phyloP scores from a whole-genome alignment of 2,329 filamentous ascomycete species.

The Cytospora piceicola region DNA sequence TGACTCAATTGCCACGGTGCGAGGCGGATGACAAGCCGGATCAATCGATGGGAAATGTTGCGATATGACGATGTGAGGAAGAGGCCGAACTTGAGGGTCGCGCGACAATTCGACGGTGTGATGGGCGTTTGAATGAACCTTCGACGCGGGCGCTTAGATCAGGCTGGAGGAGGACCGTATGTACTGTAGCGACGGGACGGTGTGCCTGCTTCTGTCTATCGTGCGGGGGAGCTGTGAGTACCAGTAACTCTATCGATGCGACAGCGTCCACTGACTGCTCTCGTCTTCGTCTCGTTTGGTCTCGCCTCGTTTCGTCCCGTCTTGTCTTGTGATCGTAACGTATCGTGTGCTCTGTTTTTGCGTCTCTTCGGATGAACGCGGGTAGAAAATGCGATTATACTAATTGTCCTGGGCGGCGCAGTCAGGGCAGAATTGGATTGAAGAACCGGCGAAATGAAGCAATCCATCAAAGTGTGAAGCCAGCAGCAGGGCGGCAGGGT shows the following conservation, averaged over 20 bases:
- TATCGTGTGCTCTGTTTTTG: no score
- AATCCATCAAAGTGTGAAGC: background rate
- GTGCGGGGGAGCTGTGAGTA: slow-evolving; percentile 3
- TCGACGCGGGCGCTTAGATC: background rate
- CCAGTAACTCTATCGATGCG: background rate
- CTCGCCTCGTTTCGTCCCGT: background rate
- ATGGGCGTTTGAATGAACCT: background rate
- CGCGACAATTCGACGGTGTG: slow-evolving; percentile 12
- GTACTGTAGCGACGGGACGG: background rate
- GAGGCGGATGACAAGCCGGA: background rate
- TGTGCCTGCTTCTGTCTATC: background rate
- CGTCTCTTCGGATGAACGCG: background rate
- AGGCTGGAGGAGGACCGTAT: background rate
- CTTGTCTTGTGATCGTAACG: no score
- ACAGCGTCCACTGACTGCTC: background rate
- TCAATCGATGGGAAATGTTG: background rate
- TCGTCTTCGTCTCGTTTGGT: background rate
- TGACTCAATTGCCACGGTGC: background rate
- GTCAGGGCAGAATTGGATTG: background rate
- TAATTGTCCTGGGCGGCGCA: background rate
- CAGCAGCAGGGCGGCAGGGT: background rate
- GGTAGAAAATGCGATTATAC: background rate
- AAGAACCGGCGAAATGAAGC: background rate
- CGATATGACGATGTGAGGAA: background rate
- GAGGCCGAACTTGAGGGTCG: background rate